Evolutionary conservation across 2,329 filamentous ascomycete species (phyloP), one percentile per base, ranked within the genome.

Genomic region (Penicillium polonicum): DNA sequence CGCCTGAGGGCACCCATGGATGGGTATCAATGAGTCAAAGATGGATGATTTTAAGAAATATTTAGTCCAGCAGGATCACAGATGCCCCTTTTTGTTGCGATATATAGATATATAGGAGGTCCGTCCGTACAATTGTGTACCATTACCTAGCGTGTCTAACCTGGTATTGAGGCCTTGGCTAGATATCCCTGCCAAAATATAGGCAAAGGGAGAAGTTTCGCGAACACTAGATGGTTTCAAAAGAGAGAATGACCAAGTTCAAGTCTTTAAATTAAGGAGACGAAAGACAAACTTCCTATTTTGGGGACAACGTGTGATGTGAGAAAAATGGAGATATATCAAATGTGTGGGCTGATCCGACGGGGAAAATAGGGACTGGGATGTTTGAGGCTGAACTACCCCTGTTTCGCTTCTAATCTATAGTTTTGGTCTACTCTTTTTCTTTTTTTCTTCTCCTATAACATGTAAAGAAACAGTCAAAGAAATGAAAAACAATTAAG

Each of bases 291-390:
- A 21, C 3, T 43, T 29, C 27, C 49, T 25, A 29, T 25, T 43
- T 51, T 12, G 10, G 49, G 13, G 13, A 21, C 38, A 52, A 33
- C 49, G 44, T 52, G 7, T 25, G 49, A 52, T 52, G 48, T 0
- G 10, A 10, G 4, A 4, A 31, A 5, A 31, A 31, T 13, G 31
- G 12, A 33, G 12, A 13, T 33, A 15, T 33, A 36, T 36, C 17
- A 36, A 25, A 25, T 19, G 52, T 50, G 45, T 55, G 52, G 52
- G 52, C 46, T 55, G 52, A 50, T 55, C 31, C 36, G 27, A 31
- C 52, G 52, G 52, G 29, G 52, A 25, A 51, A 55, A 35, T 51
- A 51, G 45, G 46, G 23, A 50, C 36, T 19, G 27, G 15, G 15
- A 19, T 8, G 3, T 9, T 48, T 42, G 52, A 55, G 52, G 44